A percentile compares a stretch with the other conserved stretches of the same genome.
Conservation (phyloP, 2,329 filamentous ascomycete genomes). For the Lasiodiplodia gonubiensis region DNA sequence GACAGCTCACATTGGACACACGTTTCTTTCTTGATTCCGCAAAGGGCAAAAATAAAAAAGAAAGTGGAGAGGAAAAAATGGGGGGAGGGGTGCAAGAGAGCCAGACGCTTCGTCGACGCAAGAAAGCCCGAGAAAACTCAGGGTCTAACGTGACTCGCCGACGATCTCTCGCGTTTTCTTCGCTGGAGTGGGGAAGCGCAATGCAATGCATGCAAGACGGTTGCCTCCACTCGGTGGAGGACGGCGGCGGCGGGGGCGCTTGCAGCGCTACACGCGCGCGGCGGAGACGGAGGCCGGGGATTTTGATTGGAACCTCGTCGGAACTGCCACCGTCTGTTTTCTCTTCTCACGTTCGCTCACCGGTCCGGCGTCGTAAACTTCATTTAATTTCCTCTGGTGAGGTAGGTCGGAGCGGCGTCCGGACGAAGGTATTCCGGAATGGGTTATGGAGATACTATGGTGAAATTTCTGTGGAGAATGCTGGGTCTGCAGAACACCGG, state of each 20-base stretch:
- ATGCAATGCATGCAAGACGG: background rate
- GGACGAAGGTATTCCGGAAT: background rate
- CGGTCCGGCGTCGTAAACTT: background rate
- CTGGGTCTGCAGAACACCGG: background rate
- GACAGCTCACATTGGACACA: background rate
- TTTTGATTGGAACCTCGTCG: background rate
- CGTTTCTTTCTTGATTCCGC: background rate
- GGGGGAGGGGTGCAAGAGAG: background rate
- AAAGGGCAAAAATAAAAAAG: background rate
- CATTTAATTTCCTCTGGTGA: background rate
- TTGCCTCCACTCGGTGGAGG: background rate
- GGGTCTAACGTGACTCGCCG: background rate
- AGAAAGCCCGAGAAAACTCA: background rate
- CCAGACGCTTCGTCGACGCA: background rate
- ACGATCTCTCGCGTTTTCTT: background rate
- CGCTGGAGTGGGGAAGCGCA: background rate
- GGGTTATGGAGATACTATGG: background rate
- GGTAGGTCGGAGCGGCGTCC: background rate
- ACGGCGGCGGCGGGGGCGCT: background rate
- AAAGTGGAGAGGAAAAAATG: background rate
- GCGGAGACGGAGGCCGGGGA: background rate
- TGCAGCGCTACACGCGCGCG: background rate
- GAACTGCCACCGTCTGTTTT: background rate
- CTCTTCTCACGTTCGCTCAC: background rate
- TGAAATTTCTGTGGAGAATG: background rate